phyloP scores from a whole-genome alignment of 2,329 filamentous ascomycete genomes.

The Beauveria sp. region DNA sequence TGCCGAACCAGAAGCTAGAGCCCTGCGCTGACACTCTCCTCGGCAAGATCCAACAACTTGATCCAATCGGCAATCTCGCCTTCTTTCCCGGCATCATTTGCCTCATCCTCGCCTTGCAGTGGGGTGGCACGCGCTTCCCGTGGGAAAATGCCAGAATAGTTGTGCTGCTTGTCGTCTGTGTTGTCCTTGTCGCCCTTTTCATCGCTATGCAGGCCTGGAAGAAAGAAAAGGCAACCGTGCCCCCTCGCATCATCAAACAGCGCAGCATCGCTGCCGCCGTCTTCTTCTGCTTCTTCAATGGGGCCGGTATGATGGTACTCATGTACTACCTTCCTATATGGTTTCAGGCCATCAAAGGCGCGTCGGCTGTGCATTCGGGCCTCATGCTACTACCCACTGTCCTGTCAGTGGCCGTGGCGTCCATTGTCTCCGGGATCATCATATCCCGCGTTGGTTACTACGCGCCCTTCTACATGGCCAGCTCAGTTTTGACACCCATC shows the following conservation, averaged over 20 bases:
- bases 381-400: conserved; percentile 26
- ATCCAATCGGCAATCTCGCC: conserved; percentile 16
- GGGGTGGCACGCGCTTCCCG: conserved; percentile 28
- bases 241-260: conserved; percentile 26
- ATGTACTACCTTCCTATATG: conserved; percentile 26
- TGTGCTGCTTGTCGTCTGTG: conserved; percentile 24
- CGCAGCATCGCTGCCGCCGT: conserved; percentile 21
- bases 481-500: conserved; percentile 21
- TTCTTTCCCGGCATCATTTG: conserved; percentile 25
- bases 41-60: conserved; percentile 15
- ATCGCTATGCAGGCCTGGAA: conserved; percentile 25
- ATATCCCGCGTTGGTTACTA: conserved; percentile 27
- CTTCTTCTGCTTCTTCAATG: conserved; percentile 15
- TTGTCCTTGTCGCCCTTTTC: conserved; percentile 21
- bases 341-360: conserved; percentile 27
- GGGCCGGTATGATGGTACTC: conserved; percentile 20
- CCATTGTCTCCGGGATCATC: conserved; percentile 20
- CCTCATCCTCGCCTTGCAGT: conserved; percentile 37
- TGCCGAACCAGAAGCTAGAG: background rate
- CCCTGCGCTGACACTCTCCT: background rate
- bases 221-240: conserved; percentile 27
- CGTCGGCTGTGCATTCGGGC: conserved; percentile 24
- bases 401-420: conserved; percentile 21
- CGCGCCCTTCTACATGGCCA: conserved; percentile 24
- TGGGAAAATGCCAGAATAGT: conserved; percentile 26